Conservation (phyloP, 768 basidiomycete species). For the Galerina sulciceps region DNA sequence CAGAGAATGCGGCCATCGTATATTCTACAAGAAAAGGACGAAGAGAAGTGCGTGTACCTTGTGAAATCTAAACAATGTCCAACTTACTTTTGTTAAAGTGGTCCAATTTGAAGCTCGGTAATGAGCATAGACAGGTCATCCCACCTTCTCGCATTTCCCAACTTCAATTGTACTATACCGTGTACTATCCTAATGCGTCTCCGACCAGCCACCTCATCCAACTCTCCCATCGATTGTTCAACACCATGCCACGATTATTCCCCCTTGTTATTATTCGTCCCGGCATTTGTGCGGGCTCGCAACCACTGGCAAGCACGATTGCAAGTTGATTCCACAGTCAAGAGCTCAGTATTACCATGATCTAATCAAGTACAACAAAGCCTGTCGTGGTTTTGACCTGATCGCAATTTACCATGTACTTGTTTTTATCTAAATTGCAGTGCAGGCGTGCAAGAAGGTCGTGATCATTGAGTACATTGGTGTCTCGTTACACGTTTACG, state of each 20-base stretch:
- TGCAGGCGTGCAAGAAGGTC: not conserved
- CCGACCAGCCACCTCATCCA: not conserved
- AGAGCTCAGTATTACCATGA: no score
- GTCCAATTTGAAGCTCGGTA: conserved; percentile 86
- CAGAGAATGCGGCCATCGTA: conserved; percentile 95
- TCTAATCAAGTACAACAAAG: no score
- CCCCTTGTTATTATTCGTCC: not conserved
- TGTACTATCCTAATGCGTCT: conserved; percentile 2
- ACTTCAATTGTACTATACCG: conserved; percentile 12
- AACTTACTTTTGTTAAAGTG: conserved; percentile 47
- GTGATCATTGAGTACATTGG: no score
- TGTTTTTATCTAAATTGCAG: not conserved
- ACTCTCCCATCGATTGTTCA: conserved; percentile 6
- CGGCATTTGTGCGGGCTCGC: not conserved
- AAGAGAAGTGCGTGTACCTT: conserved; percentile 73
- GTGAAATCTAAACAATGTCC: not conserved
- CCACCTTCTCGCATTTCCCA: not conserved
- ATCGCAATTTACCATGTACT: not conserved
- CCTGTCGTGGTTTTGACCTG: no score
- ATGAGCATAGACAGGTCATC: conserved; percentile 11
- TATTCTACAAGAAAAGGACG: conserved; percentile 98
- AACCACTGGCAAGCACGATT: not conserved
- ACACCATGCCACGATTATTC: not conserved
- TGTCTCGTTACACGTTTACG: not conserved
- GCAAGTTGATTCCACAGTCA: no score